These are phyloP conservation scores for Lobosporangium transversale DNA, from an alignment of 192 early-diverging fungal genomes.

Conservation along the genomic window DNA sequence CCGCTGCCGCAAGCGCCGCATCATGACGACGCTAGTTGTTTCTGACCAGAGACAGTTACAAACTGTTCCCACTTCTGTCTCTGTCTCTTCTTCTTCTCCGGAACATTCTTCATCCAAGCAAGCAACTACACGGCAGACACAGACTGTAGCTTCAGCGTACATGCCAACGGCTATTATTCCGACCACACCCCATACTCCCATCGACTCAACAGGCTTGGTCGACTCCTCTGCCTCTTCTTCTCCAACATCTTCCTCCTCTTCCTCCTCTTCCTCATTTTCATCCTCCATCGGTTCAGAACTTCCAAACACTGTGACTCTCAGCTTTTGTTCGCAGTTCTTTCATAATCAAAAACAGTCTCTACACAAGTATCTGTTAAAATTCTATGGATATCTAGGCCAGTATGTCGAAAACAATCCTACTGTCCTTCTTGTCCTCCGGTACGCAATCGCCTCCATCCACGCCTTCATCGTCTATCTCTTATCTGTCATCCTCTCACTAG, in stretches of 20 bases:
- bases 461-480: conserved; percentile 30
- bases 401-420: conserved; percentile 14
- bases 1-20: neutral
- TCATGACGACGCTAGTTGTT: conserved; percentile 27
- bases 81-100: no score
- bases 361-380: conserved; percentile 16
- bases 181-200: no score
- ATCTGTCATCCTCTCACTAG: conserved; percentile 36
- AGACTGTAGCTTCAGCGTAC: neutral
- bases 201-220: conserved; percentile 1
- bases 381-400: conserved; percentile 21
- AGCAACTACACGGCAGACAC: no score
- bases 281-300: no score
- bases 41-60: no score
- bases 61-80: no score
- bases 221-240: conserved; percentile 16
- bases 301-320: conserved; percentile 29
- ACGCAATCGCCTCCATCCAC: conserved; percentile 34
- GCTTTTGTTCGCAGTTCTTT: conserved; percentile 38
- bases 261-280: neutral
- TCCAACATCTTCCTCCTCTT: conserved; percentile 15
- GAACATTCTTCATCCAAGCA: no score
- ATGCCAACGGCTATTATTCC: neutral
- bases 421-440: conserved; percentile 36
- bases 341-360: conserved; percentile 47